Evolutionary conservation across 1,284 basidiomycete genomes (phyloP).

Genomic region (Nidula niveotomentosa): DNA sequence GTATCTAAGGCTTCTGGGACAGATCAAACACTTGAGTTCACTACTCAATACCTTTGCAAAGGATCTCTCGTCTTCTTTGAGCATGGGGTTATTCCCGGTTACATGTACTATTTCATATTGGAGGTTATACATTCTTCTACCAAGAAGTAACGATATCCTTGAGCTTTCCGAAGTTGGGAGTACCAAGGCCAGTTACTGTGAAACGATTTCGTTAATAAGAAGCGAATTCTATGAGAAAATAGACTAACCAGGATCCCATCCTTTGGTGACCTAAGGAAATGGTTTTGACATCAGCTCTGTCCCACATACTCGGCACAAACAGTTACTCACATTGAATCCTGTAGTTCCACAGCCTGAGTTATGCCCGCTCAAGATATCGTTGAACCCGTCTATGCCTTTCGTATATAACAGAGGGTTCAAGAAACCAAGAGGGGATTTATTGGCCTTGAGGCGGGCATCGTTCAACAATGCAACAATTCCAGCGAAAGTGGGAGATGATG

Average conservation of each 20-base stretch:
- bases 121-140: neutral
- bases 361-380: conserved; percentile 45
- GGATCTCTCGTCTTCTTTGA: no score
- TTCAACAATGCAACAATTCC: conserved; percentile 45
- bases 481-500: conserved; percentile 57
- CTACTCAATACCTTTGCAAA: no score
- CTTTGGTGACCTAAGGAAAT: conserved; percentile 25
- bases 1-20: no score
- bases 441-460: conserved; percentile 12
- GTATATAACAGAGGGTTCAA: conserved; percentile 52
- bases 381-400: conserved; percentile 33
- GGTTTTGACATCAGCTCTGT: no score
- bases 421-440: conserved; percentile 41
- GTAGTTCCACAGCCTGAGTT: conserved; percentile 48
- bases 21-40: no score
- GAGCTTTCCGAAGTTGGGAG: conserved; percentile 33
- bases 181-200: conserved; percentile 39
- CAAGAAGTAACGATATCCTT: conserved; percentile 11
- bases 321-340: conserved; percentile 37
- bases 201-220: neutral
- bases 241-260: conserved; percentile 36
- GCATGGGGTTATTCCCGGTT: neutral
- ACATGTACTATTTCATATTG: no score
- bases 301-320: neutral
- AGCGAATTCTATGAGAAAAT: no score